Conservation (phyloP, 805 yeast genomes). For the Kazachstania martiniae region DNA sequence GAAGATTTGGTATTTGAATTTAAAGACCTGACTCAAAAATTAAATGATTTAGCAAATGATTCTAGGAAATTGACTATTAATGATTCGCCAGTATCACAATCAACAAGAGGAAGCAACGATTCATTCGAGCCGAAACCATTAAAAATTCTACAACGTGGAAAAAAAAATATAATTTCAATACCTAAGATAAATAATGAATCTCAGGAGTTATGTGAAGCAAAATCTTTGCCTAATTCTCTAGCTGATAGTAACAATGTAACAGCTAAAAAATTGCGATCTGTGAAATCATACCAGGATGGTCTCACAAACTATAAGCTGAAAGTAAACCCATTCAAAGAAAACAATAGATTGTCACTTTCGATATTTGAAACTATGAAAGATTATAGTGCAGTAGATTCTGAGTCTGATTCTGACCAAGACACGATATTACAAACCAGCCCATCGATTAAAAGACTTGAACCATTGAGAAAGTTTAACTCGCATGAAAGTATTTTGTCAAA, state of each 20-base stretch:
- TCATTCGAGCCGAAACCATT: slow-evolving; percentile 21
- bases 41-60: slow-evolving; percentile 16
- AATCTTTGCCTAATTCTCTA: neutral
- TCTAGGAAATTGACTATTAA: slow-evolving; percentile 3
- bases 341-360: slow-evolving; percentile 26
- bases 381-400: neutral
- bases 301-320: slow-evolving; percentile 1
- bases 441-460: slow-evolving; percentile 4
- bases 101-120: slow-evolving; percentile 7
- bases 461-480: slow-evolving; percentile 24
- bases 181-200: slow-evolving; percentile 1
- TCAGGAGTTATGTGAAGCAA: neutral
- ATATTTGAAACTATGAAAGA: slow-evolving; percentile 6
- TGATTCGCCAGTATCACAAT: slow-evolving; percentile 11
- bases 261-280: slow-evolving; percentile 1
- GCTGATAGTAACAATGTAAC: neutral
- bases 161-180: slow-evolving; percentile 3
- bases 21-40: slow-evolving; percentile 15
- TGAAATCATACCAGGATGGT: slow-evolving; percentile 6
- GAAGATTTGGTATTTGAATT: slow-evolving; percentile 20
- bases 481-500: slow-evolving; percentile 26
- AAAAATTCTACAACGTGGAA: slow-evolving; percentile 16
- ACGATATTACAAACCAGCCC: slow-evolving; percentile 5
- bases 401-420: slow-evolving; percentile 7
- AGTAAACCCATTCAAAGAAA: slow-evolving; percentile 17